phyloP scores from a whole-genome alignment of 2,329 filamentous ascomycete species.

The Fusarium brachygibbosum region DNA sequence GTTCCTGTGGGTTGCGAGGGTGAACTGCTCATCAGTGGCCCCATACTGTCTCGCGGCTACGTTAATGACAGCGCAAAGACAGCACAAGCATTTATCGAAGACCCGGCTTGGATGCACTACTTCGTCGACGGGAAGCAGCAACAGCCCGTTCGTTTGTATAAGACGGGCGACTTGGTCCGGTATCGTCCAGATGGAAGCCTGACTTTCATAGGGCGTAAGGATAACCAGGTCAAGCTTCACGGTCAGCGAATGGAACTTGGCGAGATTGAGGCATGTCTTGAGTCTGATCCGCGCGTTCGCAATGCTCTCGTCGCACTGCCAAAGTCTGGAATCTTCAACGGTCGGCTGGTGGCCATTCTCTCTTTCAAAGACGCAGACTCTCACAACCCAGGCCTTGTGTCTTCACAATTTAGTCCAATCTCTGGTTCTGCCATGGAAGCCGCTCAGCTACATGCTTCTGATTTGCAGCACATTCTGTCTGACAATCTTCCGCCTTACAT shows the following conservation, averaged over 20 bases:
- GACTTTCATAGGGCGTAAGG: slow-evolving; percentile 65
- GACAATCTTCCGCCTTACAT: slow-evolving; percentile 36
- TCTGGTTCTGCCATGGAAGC: neutral
- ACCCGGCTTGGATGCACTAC: slow-evolving; percentile 10
- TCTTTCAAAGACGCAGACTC: slow-evolving; percentile 13
- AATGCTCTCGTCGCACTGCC: slow-evolving; percentile 56
- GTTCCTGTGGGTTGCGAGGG: slow-evolving; percentile 36
- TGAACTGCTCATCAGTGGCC: slow-evolving; percentile 40
- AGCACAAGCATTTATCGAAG: slow-evolving; percentile 4
- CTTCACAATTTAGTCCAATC: neutral
- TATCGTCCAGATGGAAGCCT: slow-evolving; percentile 58
- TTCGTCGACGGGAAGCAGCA: neutral
- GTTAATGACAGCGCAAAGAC: slow-evolving; percentile 14
- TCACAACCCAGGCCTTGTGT: neutral
- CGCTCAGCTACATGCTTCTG: neutral
- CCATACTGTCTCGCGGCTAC: slow-evolving; percentile 27
- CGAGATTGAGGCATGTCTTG: slow-evolving; percentile 57
- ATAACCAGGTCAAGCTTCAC: slow-evolving; percentile 41
- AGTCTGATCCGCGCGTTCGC: slow-evolving; percentile 69
- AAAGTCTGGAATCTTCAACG: slow-evolving; percentile 48
- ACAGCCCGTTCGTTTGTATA: slow-evolving; percentile 51
- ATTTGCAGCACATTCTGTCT: slow-evolving; percentile 12
- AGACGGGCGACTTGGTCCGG: slow-evolving; percentile 62
- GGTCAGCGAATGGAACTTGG: slow-evolving; percentile 68
- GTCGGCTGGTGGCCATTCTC: slow-evolving; percentile 24